Evolutionary conservation across 495 filamentous ascomycete genomes (phyloP), one percentile per base, ranked within the genome.

Genomic region (Neurospora sp.): DNA sequence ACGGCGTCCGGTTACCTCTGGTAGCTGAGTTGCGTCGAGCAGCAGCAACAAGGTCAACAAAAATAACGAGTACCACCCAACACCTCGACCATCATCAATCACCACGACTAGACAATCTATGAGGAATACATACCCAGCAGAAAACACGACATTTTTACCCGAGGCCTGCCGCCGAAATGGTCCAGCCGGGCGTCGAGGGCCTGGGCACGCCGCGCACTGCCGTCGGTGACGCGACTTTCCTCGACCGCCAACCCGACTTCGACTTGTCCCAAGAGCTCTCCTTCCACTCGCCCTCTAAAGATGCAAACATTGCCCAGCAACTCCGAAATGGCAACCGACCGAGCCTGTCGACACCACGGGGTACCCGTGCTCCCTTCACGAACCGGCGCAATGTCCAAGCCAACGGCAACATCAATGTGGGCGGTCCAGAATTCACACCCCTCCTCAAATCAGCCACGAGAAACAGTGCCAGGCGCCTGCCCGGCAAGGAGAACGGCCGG

Each of bases 391-490:
- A 94, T 87, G 77, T 91, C 82, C 86, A 88, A 14, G 81, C 84
- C 31, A 87, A 86, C 44, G 77, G 91, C 82, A 86, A 88, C 16
- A 81, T 83, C 31, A 87, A 86, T 39, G 81, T 88, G 2, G 87
- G 84, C 16, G 90, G 89, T 69, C 88, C 87, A 68, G 96, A 99
- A 74, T 99, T 99, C 78, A 99, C 96, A 3, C 96, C 96, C 0
- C 81, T 99, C 71, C 88, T 99, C 79, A 95, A 94, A 83, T 97
- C 92, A 72, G 94, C 94, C 16, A 93, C 93, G 20, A 89, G 89
- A 71, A 94, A 95, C 76, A 94, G 91, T 74, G 86, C 90, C 41
- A 83, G 91, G 69, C 86, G 87, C 68, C n/a, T 65, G 39, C 37
- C 69, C 44, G 79, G 88, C 84, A 84, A 89, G 79, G 80, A 86